Conservation (phyloP, 495 filamentous ascomycete genomes). For the Amphirosellinia nigrospora region DNA sequence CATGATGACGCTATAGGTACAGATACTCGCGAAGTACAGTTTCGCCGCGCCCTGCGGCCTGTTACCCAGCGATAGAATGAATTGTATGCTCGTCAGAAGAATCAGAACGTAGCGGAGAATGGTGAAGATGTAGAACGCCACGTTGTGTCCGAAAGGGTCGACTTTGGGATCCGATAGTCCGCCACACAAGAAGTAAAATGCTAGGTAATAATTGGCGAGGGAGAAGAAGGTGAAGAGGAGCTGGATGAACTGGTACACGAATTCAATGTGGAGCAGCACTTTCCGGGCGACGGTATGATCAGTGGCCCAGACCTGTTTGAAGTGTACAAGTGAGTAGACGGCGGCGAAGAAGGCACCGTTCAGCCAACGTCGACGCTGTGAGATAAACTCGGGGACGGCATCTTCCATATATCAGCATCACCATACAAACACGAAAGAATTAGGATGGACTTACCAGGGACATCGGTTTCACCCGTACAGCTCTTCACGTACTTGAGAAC, state of each 20-base stretch:
- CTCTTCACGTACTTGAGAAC: slow-evolving; percentile 97
- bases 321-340: slow-evolving; percentile 96
- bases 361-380: slow-evolving; percentile 92
- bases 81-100: slow-evolving; percentile 89
- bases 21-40: slow-evolving; percentile 86
- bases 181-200: slow-evolving; percentile 97
- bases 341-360: slow-evolving; percentile 99
- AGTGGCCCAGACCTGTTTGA: slow-evolving; percentile 89
- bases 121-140: slow-evolving; percentile 83
- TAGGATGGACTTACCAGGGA: slow-evolving; percentile 71
- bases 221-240: slow-evolving; percentile 97
- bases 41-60: slow-evolving; percentile 94
- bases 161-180: slow-evolving; percentile 81
- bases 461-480: slow-evolving; percentile 95
- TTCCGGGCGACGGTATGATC: slow-evolving; percentile 92
- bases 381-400: slow-evolving; percentile 90
- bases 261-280: slow-evolving; percentile 91
- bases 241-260: slow-evolving; percentile 90
- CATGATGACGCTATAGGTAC: slow-evolving; percentile 93
- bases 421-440: neutral
- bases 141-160: slow-evolving; percentile 88
- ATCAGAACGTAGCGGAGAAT: slow-evolving; percentile 84
- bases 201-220: slow-evolving; percentile 97
- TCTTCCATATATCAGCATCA: slow-evolving; percentile 52
- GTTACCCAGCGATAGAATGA: slow-evolving; percentile 98